Evolutionary conservation across 257 asterid genomes (phyloP).

Genomic region (Schizonepeta tenuifolia): DNA sequence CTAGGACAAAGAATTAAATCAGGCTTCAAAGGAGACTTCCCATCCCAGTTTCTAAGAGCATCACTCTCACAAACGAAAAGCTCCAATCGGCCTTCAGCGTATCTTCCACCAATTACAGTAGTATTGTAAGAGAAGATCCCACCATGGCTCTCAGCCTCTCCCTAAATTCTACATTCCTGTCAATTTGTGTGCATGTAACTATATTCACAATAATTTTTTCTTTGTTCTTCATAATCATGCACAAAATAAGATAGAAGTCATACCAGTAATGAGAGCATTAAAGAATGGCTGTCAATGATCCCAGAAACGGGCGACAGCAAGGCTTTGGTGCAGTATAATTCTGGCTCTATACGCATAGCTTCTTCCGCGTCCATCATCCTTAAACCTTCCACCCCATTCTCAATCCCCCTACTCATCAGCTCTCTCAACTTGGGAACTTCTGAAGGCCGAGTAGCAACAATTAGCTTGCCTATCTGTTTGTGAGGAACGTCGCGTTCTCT

Average conservation of each 20-base stretch:
- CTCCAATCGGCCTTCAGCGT: slow-evolving; percentile 46
- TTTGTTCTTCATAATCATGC: too few relatives aligned
- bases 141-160: slow-evolving; percentile 87
- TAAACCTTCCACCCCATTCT: slow-evolving; percentile 74
- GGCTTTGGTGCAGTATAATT: slow-evolving; percentile 72
- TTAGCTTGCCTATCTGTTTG: slow-evolving; percentile 79
- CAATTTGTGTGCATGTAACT: slow-evolving; percentile 41
- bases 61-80: slow-evolving; percentile 64
- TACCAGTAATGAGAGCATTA: slow-evolving; percentile 84
- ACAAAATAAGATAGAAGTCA: neutral
- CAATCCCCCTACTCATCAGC: slow-evolving; percentile 60
- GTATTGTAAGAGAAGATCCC: slow-evolving; percentile 66
- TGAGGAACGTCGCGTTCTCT: slow-evolving; percentile 66
- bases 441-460: slow-evolving; percentile 80
- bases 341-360: slow-evolving; percentile 68
- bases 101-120: slow-evolving; percentile 69
- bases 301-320: slow-evolving; percentile 79
- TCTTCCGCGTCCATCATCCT: slow-evolving; percentile 64
- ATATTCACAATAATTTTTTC: neutral
- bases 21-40: slow-evolving; percentile 47
- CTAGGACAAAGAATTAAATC: slow-evolving; percentile 71
- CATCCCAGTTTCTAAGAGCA: slow-evolving; percentile 48
- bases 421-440: slow-evolving; percentile 64
- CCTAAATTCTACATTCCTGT: slow-evolving; percentile 70
- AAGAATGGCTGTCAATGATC: slow-evolving; percentile 69